phyloP scores from a whole-genome alignment of 2,329 filamentous ascomycete species.

The Pestalotiopsis sp. region DNA sequence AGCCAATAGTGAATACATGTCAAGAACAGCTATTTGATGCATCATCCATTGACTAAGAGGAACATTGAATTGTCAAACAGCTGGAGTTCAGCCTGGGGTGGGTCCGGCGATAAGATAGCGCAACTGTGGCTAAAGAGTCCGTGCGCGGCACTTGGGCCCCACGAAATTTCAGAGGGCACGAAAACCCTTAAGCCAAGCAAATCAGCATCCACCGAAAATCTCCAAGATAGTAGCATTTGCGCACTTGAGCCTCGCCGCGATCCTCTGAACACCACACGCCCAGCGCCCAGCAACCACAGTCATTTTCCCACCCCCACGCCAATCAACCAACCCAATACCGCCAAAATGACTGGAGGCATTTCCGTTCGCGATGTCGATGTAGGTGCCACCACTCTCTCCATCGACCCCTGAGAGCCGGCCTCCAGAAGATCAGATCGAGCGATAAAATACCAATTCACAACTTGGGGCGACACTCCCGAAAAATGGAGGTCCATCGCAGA shows the following conservation, averaged over 20 bases:
- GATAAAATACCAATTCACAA: conserved; percentile 1
- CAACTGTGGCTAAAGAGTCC: background rate
- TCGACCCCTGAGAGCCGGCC: conserved; percentile 10
- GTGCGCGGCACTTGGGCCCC: background rate
- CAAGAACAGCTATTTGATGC: too few species aligned
- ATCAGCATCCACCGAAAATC: conserved; percentile 1
- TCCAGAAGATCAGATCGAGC: background rate
- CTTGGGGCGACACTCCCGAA: background rate
- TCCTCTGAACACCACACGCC: background rate
- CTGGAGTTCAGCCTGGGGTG: background rate
- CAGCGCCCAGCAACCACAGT: background rate
- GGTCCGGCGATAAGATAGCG: background rate
- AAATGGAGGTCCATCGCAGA: conserved; percentile 11
- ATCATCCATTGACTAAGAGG: too few species aligned
- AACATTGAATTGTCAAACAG: too few species aligned
- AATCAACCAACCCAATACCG: conserved; percentile 45
- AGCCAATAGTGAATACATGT: too few species aligned
- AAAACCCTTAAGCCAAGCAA: conserved; percentile 12
- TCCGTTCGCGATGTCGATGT: conserved; percentile 86
- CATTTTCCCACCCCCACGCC: conserved; percentile 6
- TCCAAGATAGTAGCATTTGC: background rate
- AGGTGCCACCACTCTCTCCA: conserved; percentile 47
- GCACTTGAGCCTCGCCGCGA: background rate
- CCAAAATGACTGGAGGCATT: conserved; percentile 79
- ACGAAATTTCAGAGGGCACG: conserved; percentile 3